phyloP scores from a whole-genome alignment of 129 eudicot species.

The Apium graveolens region DNA sequence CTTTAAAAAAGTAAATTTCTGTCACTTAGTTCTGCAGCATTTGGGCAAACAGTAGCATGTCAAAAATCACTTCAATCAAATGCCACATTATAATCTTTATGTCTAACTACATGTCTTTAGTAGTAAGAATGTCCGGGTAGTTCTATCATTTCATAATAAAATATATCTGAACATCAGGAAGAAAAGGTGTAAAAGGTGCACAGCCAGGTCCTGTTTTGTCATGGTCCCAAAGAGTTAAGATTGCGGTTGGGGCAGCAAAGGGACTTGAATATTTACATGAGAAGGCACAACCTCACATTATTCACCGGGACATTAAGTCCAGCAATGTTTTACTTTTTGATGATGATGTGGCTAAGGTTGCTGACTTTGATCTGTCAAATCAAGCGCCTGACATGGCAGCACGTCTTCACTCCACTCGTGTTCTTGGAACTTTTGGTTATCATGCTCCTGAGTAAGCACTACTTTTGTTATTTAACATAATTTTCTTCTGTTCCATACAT shows the following conservation, averaged over 20 bases:
- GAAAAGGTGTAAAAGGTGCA: slow-evolving; percentile 92
- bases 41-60: background rate
- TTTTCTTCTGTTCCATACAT: background rate
- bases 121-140: background rate
- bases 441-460: slow-evolving; percentile 91
- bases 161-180: slow-evolving; percentile 31
- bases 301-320: slow-evolving; percentile 89
- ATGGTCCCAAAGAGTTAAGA: slow-evolving; percentile 91
- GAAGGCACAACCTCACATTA: slow-evolving; percentile 78
- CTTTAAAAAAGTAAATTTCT: background rate
- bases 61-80: background rate
- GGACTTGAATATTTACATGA: slow-evolving; percentile 93
- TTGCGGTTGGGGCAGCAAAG: slow-evolving; percentile 91
- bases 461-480: background rate
- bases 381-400: slow-evolving; percentile 97
- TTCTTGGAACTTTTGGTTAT: slow-evolving; percentile 90
- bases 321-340: slow-evolving; percentile 88
- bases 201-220: slow-evolving; percentile 90
- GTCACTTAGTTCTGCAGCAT: background rate
- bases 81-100: background rate
- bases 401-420: slow-evolving; percentile 93
- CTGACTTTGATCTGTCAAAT: slow-evolving; percentile 87
- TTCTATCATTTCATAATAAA: background rate
- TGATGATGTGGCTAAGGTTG: slow-evolving; percentile 89
- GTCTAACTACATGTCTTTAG: background rate